phyloP scores from a whole-genome alignment of 2,329 filamentous ascomycete species.

The Neofusicoccum parvum region DNA sequence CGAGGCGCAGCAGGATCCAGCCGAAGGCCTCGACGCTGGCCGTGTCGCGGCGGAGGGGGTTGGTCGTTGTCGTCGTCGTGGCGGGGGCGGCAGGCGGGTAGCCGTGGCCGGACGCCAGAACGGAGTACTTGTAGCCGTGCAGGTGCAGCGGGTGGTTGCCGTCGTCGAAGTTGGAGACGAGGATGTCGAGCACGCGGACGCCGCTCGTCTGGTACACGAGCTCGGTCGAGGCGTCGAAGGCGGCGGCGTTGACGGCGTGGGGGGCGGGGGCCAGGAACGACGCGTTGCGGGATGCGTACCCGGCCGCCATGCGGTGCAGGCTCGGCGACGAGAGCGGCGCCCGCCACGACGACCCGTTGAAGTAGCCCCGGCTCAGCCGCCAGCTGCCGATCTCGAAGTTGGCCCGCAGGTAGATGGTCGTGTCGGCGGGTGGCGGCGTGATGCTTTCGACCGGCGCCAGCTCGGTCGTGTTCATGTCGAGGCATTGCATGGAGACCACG shows the following conservation, averaged over 20 bases:
- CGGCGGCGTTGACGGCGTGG: conserved; percentile 28
- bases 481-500: conserved; percentile 51
- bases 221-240: conserved; percentile 32
- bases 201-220: conserved; percentile 41
- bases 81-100: conserved; percentile 34
- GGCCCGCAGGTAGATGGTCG: conserved; percentile 57
- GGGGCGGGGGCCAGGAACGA: conserved; percentile 26
- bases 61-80: conserved; percentile 20
- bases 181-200: conserved; percentile 39
- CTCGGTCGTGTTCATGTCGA: conserved; percentile 52
- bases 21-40: conserved; percentile 66
- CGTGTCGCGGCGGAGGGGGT: conserved; percentile 67
- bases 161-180: conserved; percentile 39
- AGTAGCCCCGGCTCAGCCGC: conserved; percentile 59
- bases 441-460: conserved; percentile 50
- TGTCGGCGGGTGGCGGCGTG: conserved; percentile 50
- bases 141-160: conserved; percentile 53
- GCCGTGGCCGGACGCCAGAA: conserved; percentile 47
- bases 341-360: conserved; percentile 60
- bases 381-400: conserved; percentile 64
- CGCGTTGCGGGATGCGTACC: conserved; percentile 37
- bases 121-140: conserved; percentile 67
- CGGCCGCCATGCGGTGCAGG: conserved; percentile 54
- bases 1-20: conserved; percentile 63
- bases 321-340: conserved; percentile 52